A percentile compares a stretch with the other conserved stretches of the same genome.
Evolutionary conservation across 2,329 filamentous ascomycete species (phyloP).

Genomic region (Fusarium aywerte): DNA sequence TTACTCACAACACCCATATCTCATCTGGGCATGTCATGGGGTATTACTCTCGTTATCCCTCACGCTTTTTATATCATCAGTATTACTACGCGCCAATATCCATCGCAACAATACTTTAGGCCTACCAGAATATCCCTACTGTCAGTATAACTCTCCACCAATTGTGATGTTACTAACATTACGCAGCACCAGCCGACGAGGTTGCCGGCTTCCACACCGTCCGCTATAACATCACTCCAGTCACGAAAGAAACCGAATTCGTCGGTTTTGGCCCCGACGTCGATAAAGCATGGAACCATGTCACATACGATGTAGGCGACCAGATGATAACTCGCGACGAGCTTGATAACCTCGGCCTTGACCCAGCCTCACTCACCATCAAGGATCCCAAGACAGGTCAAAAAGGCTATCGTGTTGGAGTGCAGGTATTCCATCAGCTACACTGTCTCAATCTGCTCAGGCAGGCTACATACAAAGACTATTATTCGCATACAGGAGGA

Average conservation of each 20-base stretch:
- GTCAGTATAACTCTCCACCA: background rate
- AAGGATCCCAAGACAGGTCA: conserved; percentile 66
- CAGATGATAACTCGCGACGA: conserved; percentile 68
- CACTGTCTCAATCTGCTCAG: conserved; percentile 62
- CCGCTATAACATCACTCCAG: conserved; percentile 60
- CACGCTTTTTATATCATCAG: conserved; percentile 21
- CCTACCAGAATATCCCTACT: conserved; percentile 24
- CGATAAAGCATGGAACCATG: conserved; percentile 66
- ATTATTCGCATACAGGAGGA: conserved; percentile 60
- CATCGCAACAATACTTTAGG: background rate
- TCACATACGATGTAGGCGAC: conserved; percentile 64
- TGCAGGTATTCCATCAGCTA: conserved; percentile 67
- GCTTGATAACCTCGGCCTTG: conserved; percentile 62
- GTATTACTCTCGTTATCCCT: conserved; percentile 26
- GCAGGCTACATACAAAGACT: conserved; percentile 61
- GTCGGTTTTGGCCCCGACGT: conserved; percentile 67
- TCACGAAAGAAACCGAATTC: conserved; percentile 59
- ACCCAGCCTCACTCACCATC: conserved; percentile 65
- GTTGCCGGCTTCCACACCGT: conserved; percentile 61
- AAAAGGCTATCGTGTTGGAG: conserved; percentile 67
- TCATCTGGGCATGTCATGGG: conserved; percentile 32
- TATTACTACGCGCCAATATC: conserved; percentile 17
- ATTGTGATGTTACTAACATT: background rate
- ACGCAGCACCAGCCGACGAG: conserved; percentile 58
- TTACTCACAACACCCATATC: background rate